A percentile compares a stretch with the other conserved stretches of the same genome.
Conservation (phyloP, 768 basidiomycete species). For the Dentipellis fragilis region DNA sequence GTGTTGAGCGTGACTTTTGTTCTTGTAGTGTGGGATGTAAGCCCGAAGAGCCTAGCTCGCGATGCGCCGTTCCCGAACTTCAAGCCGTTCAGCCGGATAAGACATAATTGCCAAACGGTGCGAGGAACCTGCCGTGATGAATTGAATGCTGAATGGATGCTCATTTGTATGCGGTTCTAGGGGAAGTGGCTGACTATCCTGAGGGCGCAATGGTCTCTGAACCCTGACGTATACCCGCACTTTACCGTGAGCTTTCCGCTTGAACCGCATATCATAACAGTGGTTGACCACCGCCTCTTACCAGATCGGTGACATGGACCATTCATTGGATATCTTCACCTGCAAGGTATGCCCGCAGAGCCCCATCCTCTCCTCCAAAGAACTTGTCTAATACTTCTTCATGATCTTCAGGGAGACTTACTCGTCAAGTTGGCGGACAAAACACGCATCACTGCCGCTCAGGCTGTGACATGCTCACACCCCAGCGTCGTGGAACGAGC, state of each 20-base stretch:
- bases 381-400: neutral
- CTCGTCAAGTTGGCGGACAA: conserved; percentile 53
- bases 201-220: conserved; percentile 68
- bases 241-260: conserved; percentile 50
- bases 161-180: conserved; percentile 24
- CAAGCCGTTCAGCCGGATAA: conserved; percentile 50
- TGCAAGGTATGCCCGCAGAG: conserved; percentile 39
- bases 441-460: conserved; percentile 59
- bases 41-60: conserved; percentile 37
- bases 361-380: neutral
- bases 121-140: conserved; percentile 11
- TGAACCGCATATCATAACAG: neutral
- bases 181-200: conserved; percentile 77
- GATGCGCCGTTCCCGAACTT: conserved; percentile 46
- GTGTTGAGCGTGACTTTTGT: neutral
- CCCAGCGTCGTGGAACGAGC: conserved; percentile 65
- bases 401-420: conserved; percentile 49
- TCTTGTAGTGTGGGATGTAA: conserved; percentile 65
- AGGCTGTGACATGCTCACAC: conserved; percentile 87
- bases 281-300: neutral
- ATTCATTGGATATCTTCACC: conserved; percentile 65
- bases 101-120: conserved; percentile 78
- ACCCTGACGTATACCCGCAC: conserved; percentile 74
- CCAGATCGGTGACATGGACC: conserved; percentile 73
- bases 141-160: neutral